Base-by-base conservation (phyloP, 441 rosid genomes). In the Geranium incanum region DNA sequence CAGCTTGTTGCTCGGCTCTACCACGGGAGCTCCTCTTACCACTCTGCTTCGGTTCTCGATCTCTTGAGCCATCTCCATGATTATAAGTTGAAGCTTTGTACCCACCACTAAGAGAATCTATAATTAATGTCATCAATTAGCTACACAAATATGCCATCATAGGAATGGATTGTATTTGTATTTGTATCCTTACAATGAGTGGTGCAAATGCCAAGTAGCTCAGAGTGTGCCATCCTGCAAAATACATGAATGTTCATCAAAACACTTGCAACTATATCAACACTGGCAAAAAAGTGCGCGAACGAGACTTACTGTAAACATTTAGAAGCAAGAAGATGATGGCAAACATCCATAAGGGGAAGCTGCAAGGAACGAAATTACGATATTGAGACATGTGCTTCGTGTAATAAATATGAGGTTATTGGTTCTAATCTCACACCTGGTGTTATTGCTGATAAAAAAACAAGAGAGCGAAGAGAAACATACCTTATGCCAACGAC, bases 401-500 rank as follows among this genome's bases (percentile, higher is more conserved):
- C 1, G 33, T 2, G 3, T 28, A 28, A 28, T 28, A 28, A 28
- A 28, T 28, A 28, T 28, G 33, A 28, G 1, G 33, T 28, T 28
- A 28, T 28, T 2, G 33, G 3, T 28, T 28, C 33, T 28, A 28
- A 28, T 28, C 33, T 28, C 33, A 28, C 33, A 28, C 33, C 33
- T 28, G 33, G 33, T 28, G 33, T 28, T 28, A 28, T 28, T 28
- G 33, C 33, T 28, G 33, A 28, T 28, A 28, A 28, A 28, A 28
- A 28, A 28, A 28, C 33, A 28, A 28, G 33, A 0, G 33, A 28
- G 33, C 33, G 33, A 28, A 28, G 57, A 19, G 72, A 36, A 55
- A 59, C 59, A 23, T 16, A 85, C 89, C 93, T 86, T 36, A 85
- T 81, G 36, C 93, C 89, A 2, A 86, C 93, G 6, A 86, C 93